Percentiles rank a stretch among this genome's conserved stretches.
phyloP scores from a whole-genome alignment of 75 land plant species.

The Chamaecyparis obtusa region DNA sequence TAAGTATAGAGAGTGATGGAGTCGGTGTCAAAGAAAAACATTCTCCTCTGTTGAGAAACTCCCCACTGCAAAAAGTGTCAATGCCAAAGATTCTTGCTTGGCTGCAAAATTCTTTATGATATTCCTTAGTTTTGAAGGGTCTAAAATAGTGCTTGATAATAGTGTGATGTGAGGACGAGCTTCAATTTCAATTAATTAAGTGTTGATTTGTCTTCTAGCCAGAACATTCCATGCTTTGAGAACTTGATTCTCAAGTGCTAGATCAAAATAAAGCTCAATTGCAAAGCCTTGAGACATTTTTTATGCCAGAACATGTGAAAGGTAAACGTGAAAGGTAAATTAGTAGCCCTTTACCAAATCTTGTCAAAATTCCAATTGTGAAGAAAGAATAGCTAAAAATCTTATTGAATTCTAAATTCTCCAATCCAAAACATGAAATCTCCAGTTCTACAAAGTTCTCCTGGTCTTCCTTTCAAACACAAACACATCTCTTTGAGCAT shows the following conservation, averaged over 20 bases:
- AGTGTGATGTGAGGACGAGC: constrained; percentile 80
- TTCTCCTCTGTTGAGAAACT: constrained; percentile 27
- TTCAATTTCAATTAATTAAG: constrained; percentile 74
- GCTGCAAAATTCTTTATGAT: constrained; percentile 45
- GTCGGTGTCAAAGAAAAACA: constrained; percentile 66
- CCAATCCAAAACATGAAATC: neutral
- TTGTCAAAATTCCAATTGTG: neutral
- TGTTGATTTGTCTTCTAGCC: constrained; percentile 81
- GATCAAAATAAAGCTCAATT: constrained; percentile 85
- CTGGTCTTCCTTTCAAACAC: no score
- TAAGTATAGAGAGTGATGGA: constrained; percentile 58
- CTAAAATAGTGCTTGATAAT: constrained; percentile 40
- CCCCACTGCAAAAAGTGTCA: constrained; percentile 59
- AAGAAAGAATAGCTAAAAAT: neutral
- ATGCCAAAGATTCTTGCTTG: constrained; percentile 53
- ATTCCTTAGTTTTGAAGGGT: constrained; percentile 41
- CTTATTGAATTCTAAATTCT: neutral
- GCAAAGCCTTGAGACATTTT: constrained; percentile 42
- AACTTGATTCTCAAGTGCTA: constrained; percentile 85
- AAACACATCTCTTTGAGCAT: no score
- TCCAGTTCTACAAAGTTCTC: no score
- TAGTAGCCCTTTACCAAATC: neutral
- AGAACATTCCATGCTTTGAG: constrained; percentile 81
- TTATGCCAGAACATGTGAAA: neutral
- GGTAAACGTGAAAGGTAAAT: no score